Evolutionary conservation across 1,284 basidiomycete species (phyloP).

Genomic region (Ustilago lituana): DNA sequence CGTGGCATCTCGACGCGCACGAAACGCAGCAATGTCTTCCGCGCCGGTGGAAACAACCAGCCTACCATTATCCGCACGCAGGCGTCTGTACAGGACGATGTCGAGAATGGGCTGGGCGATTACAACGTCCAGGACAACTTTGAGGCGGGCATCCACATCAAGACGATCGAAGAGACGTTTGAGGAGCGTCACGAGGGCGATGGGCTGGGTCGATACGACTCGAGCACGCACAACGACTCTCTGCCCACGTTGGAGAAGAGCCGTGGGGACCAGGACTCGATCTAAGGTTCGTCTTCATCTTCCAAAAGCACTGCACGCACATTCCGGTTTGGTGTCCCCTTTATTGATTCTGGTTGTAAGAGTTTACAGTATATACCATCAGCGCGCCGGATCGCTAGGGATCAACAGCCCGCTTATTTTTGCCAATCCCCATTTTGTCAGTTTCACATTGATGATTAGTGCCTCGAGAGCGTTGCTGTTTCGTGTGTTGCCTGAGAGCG

Average conservation of each 20-base stretch:
- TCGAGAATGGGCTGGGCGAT: constrained; percentile 23
- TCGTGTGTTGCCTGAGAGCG: too few relatives aligned
- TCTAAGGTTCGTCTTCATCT: constrained; percentile 4
- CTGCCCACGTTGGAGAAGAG: constrained; percentile 39
- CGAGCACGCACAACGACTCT: constrained; percentile 48
- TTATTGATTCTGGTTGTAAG: too few relatives aligned
- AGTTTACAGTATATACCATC: too few relatives aligned
- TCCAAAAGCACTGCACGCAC: constrained; percentile 7
- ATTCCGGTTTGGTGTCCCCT: too few relatives aligned
- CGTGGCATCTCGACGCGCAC: constrained; percentile 32
- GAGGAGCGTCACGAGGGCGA: constrained; percentile 52
- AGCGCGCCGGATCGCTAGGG: too few relatives aligned
- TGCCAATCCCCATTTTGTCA: too few relatives aligned
- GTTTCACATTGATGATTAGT: too few relatives aligned
- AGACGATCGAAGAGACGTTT: constrained; percentile 56
- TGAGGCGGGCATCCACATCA: constrained; percentile 53
- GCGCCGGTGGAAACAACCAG: constrained; percentile 38
- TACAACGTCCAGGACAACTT: constrained; percentile 31
- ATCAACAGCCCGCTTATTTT: too few relatives aligned
- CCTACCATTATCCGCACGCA: constrained; percentile 44
- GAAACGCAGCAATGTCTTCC: constrained; percentile 42
- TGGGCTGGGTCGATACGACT: constrained; percentile 27
- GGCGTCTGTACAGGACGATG: constrained; percentile 33
- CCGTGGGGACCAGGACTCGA: constrained; percentile 29
- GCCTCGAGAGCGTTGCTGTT: too few relatives aligned